Percentiles rank a stretch among this genome's conserved stretches.
Evolutionary conservation across 345 rosid genomes (phyloP).

Genomic region (Psidium guajava): DNA sequence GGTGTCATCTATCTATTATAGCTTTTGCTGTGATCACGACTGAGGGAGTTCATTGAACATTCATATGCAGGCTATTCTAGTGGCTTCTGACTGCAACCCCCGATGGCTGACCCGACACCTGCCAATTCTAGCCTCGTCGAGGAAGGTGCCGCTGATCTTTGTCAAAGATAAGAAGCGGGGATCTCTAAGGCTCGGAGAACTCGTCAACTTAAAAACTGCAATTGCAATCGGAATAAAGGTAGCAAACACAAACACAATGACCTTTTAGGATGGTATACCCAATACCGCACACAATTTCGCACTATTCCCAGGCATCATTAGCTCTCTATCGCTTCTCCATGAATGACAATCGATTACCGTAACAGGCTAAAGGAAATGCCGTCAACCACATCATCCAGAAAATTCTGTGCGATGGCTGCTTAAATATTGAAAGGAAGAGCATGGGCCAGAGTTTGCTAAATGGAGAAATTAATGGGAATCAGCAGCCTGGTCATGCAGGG

Average conservation of each 20-base stretch:
- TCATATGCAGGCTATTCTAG: slow-evolving; percentile 36
- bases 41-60: not conserved
- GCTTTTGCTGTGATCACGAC: not conserved
- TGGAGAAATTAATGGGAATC: not conserved
- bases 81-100: slow-evolving; percentile 66
- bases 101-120: slow-evolving; percentile 63
- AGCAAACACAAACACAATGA: not conserved
- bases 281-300: not conserved
- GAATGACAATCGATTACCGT: not conserved
- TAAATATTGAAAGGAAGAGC: not conserved
- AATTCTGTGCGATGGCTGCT: slow-evolving; percentile 10
- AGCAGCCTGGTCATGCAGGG: not conserved
- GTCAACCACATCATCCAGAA: slow-evolving; percentile 28
- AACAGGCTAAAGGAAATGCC: slow-evolving; percentile 39
- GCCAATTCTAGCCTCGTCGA: slow-evolving; percentile 48
- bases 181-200: slow-evolving; percentile 55
- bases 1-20: not conserved
- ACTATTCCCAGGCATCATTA: not conserved
- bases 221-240: slow-evolving; percentile 59
- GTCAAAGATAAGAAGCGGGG: slow-evolving; percentile 49
- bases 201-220: slow-evolving; percentile 60
- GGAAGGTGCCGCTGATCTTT: slow-evolving; percentile 44
- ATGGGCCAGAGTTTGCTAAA: not conserved
- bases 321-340: not conserved
- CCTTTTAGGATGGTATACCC: not conserved